These are phyloP conservation scores for Ophiocordyceps camponoti-rufipedis DNA, from an alignment of 2,329 filamentous ascomycete species.

Conservation along the genomic window DNA sequence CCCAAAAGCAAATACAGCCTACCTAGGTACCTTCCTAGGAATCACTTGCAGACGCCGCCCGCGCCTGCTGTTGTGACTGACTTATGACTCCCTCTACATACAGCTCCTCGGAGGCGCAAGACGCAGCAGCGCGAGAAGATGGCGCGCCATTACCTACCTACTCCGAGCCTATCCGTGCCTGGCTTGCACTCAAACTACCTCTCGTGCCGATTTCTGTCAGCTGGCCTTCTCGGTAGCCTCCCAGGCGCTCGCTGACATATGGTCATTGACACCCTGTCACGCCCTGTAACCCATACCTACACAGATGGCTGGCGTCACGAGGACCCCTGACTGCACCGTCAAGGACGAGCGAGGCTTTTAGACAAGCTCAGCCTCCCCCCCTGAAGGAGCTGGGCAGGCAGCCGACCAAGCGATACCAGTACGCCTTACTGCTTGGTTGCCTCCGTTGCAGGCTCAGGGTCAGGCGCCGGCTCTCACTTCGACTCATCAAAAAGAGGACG, in stretches of 20 bases:
- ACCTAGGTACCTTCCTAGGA: too few relatives aligned
- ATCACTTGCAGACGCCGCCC: neutral
- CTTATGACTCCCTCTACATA: neutral
- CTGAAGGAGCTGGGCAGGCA: neutral
- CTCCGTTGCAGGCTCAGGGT: neutral
- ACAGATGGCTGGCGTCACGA: neutral
- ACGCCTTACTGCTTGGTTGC: neutral
- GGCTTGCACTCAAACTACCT: neutral
- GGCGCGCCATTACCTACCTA: too few relatives aligned
- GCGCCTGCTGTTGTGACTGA: neutral
- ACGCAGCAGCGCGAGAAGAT: neutral
- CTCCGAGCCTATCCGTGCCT: neutral
- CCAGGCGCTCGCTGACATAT: neutral
- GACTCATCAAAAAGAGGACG: neutral
- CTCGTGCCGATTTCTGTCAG: neutral
- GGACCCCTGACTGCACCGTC: neutral
- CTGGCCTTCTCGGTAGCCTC: neutral
- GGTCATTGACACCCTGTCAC: neutral
- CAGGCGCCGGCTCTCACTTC: neutral
- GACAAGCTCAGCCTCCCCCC: neutral
- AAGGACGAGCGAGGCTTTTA: neutral
- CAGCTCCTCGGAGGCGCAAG: neutral
- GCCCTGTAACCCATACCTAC: neutral
- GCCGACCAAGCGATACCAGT: neutral
- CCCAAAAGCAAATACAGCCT: neutral